phyloP scores from a whole-genome alignment of 441 rosid genomes.

The Eutrema salsugineum region DNA sequence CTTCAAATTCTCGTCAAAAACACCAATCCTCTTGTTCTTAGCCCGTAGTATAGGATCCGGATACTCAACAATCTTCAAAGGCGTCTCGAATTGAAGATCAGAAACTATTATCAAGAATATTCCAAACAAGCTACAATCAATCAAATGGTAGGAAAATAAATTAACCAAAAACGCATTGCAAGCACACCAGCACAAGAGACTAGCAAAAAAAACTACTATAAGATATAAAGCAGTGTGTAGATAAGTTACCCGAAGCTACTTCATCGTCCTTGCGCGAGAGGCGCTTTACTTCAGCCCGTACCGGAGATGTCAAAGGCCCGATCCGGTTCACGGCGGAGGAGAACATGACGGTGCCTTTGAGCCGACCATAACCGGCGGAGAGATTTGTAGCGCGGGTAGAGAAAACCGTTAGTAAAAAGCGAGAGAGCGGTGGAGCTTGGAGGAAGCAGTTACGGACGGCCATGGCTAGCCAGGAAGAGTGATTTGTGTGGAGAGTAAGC shows the following conservation, averaged over 20 bases:
- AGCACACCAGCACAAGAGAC: neutral
- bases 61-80: conserved; percentile 75
- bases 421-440: conserved; percentile 38
- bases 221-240: neutral
- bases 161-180: neutral
- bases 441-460: conserved; percentile 37
- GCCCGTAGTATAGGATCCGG: conserved; percentile 82
- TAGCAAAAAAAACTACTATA: neutral
- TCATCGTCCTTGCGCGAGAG: conserved; percentile 34
- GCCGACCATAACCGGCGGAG: conserved; percentile 10
- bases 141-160: neutral
- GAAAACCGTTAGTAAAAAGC: conserved; percentile 39
- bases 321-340: conserved; percentile 29
- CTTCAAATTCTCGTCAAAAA: conserved; percentile 73
- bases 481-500: conserved; percentile 4
- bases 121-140: conserved; percentile 8
- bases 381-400: conserved; percentile 26
- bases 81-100: conserved; percentile 70
- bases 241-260: conserved; percentile 53
- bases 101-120: conserved; percentile 33
- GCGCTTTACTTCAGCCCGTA: conserved; percentile 59
- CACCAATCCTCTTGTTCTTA: conserved; percentile 61
- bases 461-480: conserved; percentile 29
- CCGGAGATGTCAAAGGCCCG: conserved; percentile 18
- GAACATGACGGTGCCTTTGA: conserved; percentile 32